Conservation (phyloP, 1,139 yeast genomes). For the Oligophagozyma castellii region DNA sequence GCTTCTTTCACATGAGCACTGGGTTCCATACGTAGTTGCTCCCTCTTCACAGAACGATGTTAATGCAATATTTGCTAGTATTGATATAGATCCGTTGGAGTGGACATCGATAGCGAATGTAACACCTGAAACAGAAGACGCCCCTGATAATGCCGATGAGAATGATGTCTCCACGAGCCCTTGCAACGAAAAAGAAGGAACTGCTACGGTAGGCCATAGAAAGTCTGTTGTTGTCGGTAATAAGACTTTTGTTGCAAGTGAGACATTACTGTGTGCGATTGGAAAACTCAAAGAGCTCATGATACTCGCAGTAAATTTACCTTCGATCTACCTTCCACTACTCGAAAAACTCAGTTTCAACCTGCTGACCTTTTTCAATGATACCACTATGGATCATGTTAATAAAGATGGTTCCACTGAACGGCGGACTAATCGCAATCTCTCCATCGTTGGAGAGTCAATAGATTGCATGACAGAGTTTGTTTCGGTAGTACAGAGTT, state of each 20-base stretch:
- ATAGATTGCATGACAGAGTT: slow-evolving; percentile 27
- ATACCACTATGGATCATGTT: slow-evolving; percentile 20
- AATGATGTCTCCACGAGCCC: slow-evolving; percentile 1
- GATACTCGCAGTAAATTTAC: slow-evolving; percentile 22
- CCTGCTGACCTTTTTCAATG: slow-evolving; percentile 22
- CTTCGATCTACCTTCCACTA: slow-evolving; percentile 16
- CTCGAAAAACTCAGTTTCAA: slow-evolving; percentile 23
- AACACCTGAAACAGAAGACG: slow-evolving; percentile 6
- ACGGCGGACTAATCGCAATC: slow-evolving; percentile 23
- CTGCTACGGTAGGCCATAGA: slow-evolving; percentile 23
- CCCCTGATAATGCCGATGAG: slow-evolving; percentile 4
- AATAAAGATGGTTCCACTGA: slow-evolving; percentile 13
- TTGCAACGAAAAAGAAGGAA: too few relatives aligned
- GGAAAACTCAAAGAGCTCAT: slow-evolving; percentile 21
- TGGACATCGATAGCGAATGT: slow-evolving; percentile 32
- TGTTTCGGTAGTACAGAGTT: slow-evolving; percentile 19
- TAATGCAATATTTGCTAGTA: slow-evolving; percentile 41
- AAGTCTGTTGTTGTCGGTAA: slow-evolving; percentile 30
- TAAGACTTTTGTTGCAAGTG: slow-evolving; percentile 30
- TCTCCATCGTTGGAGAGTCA: slow-evolving; percentile 29
- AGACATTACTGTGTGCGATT: slow-evolving; percentile 23
- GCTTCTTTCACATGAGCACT: slow-evolving; percentile 53
- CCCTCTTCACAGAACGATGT: slow-evolving; percentile 36
- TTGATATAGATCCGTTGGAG: slow-evolving; percentile 33
- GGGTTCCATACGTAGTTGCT: slow-evolving; percentile 60